phyloP scores from a whole-genome alignment of 148 eudicot genomes.

The Silene conica region DNA sequence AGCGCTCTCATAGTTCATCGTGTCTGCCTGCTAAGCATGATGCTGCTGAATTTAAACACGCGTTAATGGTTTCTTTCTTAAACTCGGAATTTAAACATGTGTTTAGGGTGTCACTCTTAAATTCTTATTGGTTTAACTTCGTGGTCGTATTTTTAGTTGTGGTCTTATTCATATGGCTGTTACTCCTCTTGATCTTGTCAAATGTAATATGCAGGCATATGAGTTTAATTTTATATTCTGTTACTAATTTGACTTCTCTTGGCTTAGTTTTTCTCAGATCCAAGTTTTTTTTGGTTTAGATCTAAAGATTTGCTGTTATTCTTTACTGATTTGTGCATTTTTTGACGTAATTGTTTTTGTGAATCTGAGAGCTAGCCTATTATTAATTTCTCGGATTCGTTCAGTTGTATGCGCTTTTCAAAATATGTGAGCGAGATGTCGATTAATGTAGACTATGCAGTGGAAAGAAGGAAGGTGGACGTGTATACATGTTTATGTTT shows the following conservation, averaged over 20 bases:
- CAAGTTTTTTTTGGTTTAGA: constrained; percentile 12
- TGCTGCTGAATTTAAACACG: neutral
- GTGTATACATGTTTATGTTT: no score
- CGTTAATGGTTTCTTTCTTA: neutral
- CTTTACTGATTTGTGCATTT: neutral
- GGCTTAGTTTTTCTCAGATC: constrained; percentile 19
- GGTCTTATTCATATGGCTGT: constrained; percentile 73
- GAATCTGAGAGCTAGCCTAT: neutral
- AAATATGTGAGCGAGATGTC: no score
- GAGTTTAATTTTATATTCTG: no score
- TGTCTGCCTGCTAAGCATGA: neutral
- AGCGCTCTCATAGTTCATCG: neutral
- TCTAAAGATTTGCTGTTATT: constrained; percentile 21
- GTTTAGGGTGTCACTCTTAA: no score
- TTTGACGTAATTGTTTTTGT: no score
- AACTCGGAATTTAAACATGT: no score
- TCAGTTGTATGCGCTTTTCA: no score
- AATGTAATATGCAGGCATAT: constrained; percentile 76
- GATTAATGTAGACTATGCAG: no score
- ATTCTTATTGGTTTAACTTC: no score
- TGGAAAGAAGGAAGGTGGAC: no score
- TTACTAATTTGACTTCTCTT: neutral
- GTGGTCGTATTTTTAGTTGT: constrained; percentile 57
- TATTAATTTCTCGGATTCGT: neutral
- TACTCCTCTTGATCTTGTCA: constrained; percentile 77